These are phyloP conservation scores for Puccinia polysora DNA, from an alignment of 1,284 basidiomycete genomes.

Conservation along the genomic window DNA sequence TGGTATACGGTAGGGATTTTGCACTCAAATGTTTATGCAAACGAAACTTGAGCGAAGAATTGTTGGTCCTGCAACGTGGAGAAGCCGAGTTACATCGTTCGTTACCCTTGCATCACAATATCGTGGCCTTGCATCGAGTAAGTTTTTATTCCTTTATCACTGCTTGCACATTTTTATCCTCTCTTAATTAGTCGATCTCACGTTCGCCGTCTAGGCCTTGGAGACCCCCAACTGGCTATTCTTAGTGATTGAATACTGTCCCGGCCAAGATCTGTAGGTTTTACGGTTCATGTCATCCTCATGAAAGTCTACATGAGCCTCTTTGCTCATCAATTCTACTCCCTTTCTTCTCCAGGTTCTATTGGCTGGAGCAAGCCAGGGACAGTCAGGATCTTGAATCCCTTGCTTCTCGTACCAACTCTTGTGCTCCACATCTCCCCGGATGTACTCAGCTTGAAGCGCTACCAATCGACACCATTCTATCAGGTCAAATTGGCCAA, in stretches of 20 bases:
- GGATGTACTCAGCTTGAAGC: slow-evolving; percentile 4
- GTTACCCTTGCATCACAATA: slow-evolving; percentile 82
- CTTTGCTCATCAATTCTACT: neutral
- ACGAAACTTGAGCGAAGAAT: slow-evolving; percentile 78
- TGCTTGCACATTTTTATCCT: neutral
- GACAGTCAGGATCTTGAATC: slow-evolving; percentile 49
- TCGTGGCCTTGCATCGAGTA: slow-evolving; percentile 75
- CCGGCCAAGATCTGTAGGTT: slow-evolving; percentile 77
- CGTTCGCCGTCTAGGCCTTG: slow-evolving; percentile 61
- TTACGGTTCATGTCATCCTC: neutral
- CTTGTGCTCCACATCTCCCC: slow-evolving; percentile 44
- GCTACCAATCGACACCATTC: slow-evolving; percentile 4
- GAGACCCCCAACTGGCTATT: slow-evolving; percentile 75
- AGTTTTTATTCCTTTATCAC: slow-evolving; percentile 12
- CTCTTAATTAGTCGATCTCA: neutral
- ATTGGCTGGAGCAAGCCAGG: slow-evolving; percentile 73
- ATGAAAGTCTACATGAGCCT: neutral
- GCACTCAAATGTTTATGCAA: slow-evolving; percentile 95
- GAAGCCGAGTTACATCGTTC: slow-evolving; percentile 91
- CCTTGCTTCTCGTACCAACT: slow-evolving; percentile 45
- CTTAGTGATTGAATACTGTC: slow-evolving; percentile 82
- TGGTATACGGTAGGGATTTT: slow-evolving; percentile 72
- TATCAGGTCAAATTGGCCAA: neutral
- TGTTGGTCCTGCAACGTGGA: slow-evolving; percentile 57
- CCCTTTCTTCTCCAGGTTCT: slow-evolving; percentile 62